A percentile compares a stretch with the other conserved stretches of the same genome.
phyloP scores from a whole-genome alignment of 2,329 filamentous ascomycete species.

The Chaetomium strumarium region DNA sequence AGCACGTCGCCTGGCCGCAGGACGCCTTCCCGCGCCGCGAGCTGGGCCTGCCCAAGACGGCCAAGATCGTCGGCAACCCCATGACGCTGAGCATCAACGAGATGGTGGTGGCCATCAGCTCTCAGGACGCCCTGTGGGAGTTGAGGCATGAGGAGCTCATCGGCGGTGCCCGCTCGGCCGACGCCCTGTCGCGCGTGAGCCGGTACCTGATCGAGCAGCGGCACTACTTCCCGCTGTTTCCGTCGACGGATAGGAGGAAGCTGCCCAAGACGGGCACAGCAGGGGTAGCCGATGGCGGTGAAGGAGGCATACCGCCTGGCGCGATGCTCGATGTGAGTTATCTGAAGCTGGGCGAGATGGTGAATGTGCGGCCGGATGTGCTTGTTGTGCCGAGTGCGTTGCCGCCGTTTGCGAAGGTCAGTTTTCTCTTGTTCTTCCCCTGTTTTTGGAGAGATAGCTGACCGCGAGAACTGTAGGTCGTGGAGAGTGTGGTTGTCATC shows the following conservation, averaged over 20 bases:
- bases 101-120: conserved; percentile 71
- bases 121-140: conserved; percentile 79
- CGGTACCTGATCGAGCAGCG: conserved; percentile 75
- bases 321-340: conserved; percentile 78
- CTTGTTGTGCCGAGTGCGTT: conserved; percentile 76
- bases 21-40: conserved; percentile 60
- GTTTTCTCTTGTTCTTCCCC: conserved; percentile 36
- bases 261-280: conserved; percentile 57
- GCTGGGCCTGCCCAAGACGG: conserved; percentile 71
- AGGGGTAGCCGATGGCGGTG: too few species aligned
- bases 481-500: conserved; percentile 82
- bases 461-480: conserved; percentile 53
- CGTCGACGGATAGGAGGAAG: conserved; percentile 63
- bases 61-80: conserved; percentile 78
- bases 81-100: conserved; percentile 89
- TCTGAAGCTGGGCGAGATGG: conserved; percentile 84
- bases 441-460: conserved; percentile 5
- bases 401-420: conserved; percentile 75
- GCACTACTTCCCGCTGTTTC: conserved; percentile 86
- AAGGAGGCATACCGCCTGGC: conserved; percentile 58
- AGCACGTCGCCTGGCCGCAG: conserved; percentile 79
- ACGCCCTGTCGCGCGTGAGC: conserved; percentile 65
- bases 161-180: conserved; percentile 48
- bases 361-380: conserved; percentile 78
- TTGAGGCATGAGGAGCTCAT: conserved; percentile 68